Percentiles rank a stretch among this genome's conserved stretches.
Evolutionary conservation across 2,329 filamentous ascomycete genomes (phyloP).

Genomic region (Arachnomyces sp.): DNA sequence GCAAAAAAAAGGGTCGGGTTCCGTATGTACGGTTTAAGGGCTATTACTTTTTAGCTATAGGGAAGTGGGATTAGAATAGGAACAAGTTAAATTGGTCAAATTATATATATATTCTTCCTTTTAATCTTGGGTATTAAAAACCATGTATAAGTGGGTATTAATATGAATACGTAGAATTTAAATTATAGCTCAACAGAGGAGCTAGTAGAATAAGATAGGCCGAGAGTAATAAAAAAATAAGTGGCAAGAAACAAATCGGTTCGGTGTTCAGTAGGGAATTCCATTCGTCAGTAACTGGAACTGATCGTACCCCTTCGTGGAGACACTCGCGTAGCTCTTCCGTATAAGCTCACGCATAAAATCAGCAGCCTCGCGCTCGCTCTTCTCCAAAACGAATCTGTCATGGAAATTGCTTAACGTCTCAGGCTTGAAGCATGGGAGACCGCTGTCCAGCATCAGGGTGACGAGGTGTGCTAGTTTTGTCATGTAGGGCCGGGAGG

Average conservation of each 20-base stretch:
- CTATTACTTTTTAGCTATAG: no score
- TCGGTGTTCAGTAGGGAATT: slow-evolving; percentile 72
- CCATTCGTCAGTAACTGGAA: slow-evolving; percentile 97
- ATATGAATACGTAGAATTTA: no score
- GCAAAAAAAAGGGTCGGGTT: no score
- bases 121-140: no score
- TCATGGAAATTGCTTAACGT: slow-evolving; percentile 88
- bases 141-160: no score
- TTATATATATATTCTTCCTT: no score
- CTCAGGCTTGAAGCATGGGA: slow-evolving; percentile 97
- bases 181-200: neutral
- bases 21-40: no score
- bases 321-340: slow-evolving; percentile 85
- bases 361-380: slow-evolving; percentile 85
- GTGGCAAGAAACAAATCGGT: neutral
- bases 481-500: slow-evolving; percentile 74
- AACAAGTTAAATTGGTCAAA: no score
- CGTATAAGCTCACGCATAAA: slow-evolving; percentile 85
- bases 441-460: slow-evolving; percentile 89
- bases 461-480: slow-evolving; percentile 85
- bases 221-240: slow-evolving; percentile 1
- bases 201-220: neutral
- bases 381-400: slow-evolving; percentile 85
- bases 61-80: no score
- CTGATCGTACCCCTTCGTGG: slow-evolving; percentile 92